These are phyloP conservation scores for Prorocentrum cordatum DNA, from an alignment of 169 alveolate species.

Conservation along the genomic window DNA sequence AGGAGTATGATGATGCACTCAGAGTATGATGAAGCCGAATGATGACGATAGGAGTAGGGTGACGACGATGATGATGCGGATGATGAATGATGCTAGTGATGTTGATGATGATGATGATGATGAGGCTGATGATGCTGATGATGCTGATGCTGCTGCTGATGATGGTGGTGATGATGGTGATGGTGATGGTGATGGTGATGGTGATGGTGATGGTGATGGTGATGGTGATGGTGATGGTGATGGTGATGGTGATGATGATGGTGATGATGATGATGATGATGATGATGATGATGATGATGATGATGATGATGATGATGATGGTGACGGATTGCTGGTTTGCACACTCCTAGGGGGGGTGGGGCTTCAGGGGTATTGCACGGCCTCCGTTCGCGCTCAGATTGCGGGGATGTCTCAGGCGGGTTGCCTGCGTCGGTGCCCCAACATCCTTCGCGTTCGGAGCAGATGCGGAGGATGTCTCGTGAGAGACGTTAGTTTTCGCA, in stretches of 20 bases:
- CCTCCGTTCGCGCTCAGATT: too few species aligned
- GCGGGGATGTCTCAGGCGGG: too few species aligned
- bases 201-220: background rate
- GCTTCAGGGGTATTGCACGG: too few species aligned
- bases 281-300: background rate
- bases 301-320: background rate
- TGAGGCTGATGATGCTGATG: background rate
- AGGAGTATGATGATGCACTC: too few species aligned
- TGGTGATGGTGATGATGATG: background rate
- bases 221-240: background rate
- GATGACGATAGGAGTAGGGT: too few species aligned
- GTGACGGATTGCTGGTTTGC: background rate
- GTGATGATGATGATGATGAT: background rate
- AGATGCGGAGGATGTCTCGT: too few species aligned
- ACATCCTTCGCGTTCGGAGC: too few species aligned
- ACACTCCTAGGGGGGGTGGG: too few species aligned
- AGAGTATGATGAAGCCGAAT: too few species aligned
- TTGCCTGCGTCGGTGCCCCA: too few species aligned
- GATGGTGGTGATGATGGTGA: background rate
- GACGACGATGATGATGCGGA: background rate
- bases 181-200: background rate
- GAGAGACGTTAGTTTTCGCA: too few species aligned
- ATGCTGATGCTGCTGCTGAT: background rate
- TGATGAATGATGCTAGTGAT: too few species aligned
- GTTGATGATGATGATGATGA: background rate